Conservation (phyloP, 345 rosid genomes). For the Boechera retrofracta region DNA sequence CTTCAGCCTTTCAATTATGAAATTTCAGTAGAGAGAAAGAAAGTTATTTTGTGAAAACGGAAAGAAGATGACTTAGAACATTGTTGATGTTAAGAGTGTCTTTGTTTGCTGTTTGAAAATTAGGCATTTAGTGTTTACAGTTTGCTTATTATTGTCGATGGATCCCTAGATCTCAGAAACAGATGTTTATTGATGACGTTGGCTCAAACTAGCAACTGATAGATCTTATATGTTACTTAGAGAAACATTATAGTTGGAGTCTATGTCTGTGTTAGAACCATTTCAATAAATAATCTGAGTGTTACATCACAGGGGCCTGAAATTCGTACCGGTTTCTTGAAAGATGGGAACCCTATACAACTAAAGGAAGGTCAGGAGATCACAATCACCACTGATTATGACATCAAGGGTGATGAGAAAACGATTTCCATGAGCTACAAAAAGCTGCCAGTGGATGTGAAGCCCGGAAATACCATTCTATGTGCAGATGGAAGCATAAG, state of each 20-base stretch:
- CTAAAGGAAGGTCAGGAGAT: slow-evolving; percentile 61
- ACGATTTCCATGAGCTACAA: slow-evolving; percentile 83
- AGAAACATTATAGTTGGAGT: slow-evolving; percentile 14
- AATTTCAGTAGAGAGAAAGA: neutral
- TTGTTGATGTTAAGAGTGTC: neutral
- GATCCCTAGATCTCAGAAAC: neutral
- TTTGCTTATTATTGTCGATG: neutral
- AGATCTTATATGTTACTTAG: neutral
- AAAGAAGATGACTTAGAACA: neutral
- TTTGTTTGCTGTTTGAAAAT: neutral
- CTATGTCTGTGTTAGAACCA: neutral
- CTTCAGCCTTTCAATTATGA: too few relatives aligned
- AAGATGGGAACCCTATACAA: slow-evolving; percentile 54
- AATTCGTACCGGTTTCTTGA: slow-evolving; percentile 35
- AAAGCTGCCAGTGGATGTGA: slow-evolving; percentile 68
- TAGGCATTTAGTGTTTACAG: neutral
- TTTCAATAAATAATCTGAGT: neutral
- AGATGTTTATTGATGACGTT: neutral
- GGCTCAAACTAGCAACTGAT: neutral
- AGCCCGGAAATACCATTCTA: slow-evolving; percentile 67
- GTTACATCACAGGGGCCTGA: slow-evolving; percentile 33
- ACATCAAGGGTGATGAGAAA: slow-evolving; percentile 62
- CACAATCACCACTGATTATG: slow-evolving; percentile 65
- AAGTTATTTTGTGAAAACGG: neutral
- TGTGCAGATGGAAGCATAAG: slow-evolving; percentile 82